These are phyloP conservation scores for Ceratobasidium sp. DNA, from an alignment of 1,284 basidiomycete species.

Conservation along the genomic window DNA sequence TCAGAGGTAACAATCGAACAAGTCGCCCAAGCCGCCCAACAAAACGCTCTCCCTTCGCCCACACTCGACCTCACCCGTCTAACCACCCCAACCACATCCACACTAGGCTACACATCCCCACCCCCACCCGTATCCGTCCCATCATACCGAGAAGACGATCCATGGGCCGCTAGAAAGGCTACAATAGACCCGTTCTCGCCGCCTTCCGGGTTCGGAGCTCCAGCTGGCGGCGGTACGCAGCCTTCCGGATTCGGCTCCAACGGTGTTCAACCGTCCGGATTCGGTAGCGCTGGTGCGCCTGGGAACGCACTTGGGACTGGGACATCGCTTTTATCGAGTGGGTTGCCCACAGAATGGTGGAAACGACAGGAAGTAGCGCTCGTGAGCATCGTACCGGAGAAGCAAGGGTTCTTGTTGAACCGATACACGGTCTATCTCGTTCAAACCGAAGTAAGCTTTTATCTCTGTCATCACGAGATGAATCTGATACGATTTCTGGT, in stretches of 20 bases:
- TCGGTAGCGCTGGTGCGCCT: slow-evolving; percentile 48
- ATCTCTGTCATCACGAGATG: not conserved
- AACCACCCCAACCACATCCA: slow-evolving; percentile 61
- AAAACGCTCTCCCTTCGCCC: slow-evolving; percentile 79
- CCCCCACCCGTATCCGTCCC: slow-evolving; percentile 56
- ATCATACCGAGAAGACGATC: slow-evolving; percentile 72
- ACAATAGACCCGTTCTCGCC: slow-evolving; percentile 40
- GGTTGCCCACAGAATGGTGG: slow-evolving; percentile 86
- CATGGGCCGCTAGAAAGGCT: slow-evolving; percentile 69
- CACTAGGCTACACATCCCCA: slow-evolving; percentile 62
- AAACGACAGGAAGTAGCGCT: slow-evolving; percentile 79
- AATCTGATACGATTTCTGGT: not conserved
- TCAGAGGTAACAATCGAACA: slow-evolving; percentile 84
- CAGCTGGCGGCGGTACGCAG: not conserved
- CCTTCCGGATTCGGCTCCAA: slow-evolving; percentile 38
- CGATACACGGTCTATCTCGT: slow-evolving; percentile 86
- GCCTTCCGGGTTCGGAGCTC: not conserved
- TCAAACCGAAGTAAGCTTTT: slow-evolving; percentile 76
- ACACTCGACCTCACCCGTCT: slow-evolving; percentile 71
- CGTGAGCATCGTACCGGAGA: slow-evolving; percentile 78
- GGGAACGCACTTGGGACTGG: slow-evolving; percentile 58
- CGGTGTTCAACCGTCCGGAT: slow-evolving; percentile 24
- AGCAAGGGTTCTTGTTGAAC: slow-evolving; percentile 90
- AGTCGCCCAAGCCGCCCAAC: slow-evolving; percentile 78
- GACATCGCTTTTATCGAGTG: slow-evolving; percentile 75